Base-by-base conservation (phyloP, 345 rosid genomes). In the Syzygium jambos region DNA sequence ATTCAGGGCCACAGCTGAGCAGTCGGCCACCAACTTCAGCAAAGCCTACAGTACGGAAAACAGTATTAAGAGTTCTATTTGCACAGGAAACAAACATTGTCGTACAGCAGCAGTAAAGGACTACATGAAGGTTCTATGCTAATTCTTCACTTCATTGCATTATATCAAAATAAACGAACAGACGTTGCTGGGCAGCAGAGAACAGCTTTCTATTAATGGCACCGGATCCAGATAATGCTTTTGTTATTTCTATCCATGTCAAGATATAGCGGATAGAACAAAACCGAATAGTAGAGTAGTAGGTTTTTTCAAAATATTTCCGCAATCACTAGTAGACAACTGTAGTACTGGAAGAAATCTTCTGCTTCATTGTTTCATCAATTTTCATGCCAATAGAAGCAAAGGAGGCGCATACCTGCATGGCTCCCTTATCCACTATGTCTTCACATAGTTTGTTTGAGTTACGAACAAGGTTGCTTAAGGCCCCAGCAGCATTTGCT, bases 401-500 rank as follows among this genome's bases (percentile, higher is more conserved):
- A 73, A 34, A 73, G 49, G 49, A 73, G 38, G 80, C 1, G 25
- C 53, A 86, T 85, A 98, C 99, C 99, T 95, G 98, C 95, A 98
- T 91, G 87, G 99, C 98, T 90, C 99, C 99, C 89, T 93, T 93
- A 51, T 96, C 93, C 89, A 96, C 95, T 41, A 98, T 95, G 89
- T 98, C 99, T 89, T 95, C 98, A 84, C 98, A 95, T 46, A 98
- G 96, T 89, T 91, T 94, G 92, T 93, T 94, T 38, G 99, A 96
- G 89, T 98, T 98, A 83, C 99, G 99, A 52, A 96, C 99, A 51
- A 98, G 99, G 92, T 98, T 98, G 90, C 99, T 96, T 57, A 98
- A 87, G 38, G 99, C 99, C 86, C 99, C 99, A 10, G 99, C 99
- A 85, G 99, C 99, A 91, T 98, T 98, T 87, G 97, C 98, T 91